Evolutionary conservation across 768 basidiomycete species (phyloP), one percentile per base, ranked within the genome.

Genomic region (Lactifluus piperatus): DNA sequence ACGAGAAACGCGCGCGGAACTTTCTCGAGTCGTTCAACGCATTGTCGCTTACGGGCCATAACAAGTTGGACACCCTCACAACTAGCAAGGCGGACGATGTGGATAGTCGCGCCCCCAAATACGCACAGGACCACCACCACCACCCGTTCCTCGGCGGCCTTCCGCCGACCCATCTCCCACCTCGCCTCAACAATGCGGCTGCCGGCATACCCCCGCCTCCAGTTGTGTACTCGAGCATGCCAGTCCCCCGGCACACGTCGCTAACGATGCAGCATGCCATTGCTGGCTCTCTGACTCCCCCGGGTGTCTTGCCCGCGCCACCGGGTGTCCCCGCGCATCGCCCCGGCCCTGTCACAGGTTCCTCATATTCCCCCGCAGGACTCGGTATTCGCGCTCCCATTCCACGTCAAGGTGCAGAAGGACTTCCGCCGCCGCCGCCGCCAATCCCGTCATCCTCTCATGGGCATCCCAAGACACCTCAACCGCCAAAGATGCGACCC

Each of bases 221-320:
- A 24, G 62, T 68, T 24, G 39, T 62, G 14, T 67, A 69, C 58
- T 44, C 68, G 16, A 36, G 18, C 14, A 74, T 77, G 64, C 78
- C 80, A 9, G 60, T 65, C 36, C 77, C 78, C 14, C 71, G 65
- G 56, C 57, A 65, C 48, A 58, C 64, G 7, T 75, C 75, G 7
- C 65, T 67, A 45, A 76, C 74, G 26, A 74, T 75, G 71, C 72
- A 71, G 48, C 65, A 73, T 30, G 74, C 76, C 67, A 44, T 53
- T 20, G n/a, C 48, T n/a, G 43, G 24, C n/a, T 49, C 49, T 14
- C 52, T 34, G 47, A 32, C 39, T 22, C 41, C 30, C 2, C 30
- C 58, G 16, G 18, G 16, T 49, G 41, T 58, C 27, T 50, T 63
- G 29, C 4, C 46, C 14, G 29, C 53, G 6, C 58, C 56, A 3